phyloP scores from a whole-genome alignment of 169 alveolate species.

The Plasmodium cynomolgi region DNA sequence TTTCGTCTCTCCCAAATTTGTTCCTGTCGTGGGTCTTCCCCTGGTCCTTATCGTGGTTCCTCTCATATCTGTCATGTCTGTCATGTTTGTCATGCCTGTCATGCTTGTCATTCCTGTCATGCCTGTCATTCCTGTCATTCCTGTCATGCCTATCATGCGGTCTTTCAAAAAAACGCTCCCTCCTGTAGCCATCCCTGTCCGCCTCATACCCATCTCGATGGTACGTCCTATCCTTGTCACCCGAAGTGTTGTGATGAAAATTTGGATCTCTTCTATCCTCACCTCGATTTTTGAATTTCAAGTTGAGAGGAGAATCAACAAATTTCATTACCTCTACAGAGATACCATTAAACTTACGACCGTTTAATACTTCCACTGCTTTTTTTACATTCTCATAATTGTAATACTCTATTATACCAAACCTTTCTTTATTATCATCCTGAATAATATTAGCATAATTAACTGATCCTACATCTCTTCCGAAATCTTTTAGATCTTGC shows the following conservation, averaged over 20 bases:
- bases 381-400: slow-evolving; percentile 81
- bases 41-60: not conserved
- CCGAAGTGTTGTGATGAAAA: not conserved
- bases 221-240: not conserved
- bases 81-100: no score
- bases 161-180: not conserved
- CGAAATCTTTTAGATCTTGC: slow-evolving; percentile 90
- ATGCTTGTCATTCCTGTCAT: not conserved
- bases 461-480: slow-evolving; percentile 89
- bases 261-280: not conserved
- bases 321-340: slow-evolving; percentile 75
- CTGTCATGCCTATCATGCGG: not conserved
- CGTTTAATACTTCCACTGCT: slow-evolving; percentile 84
- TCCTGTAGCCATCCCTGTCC: not conserved
- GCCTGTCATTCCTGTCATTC: not conserved
- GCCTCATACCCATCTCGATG: not conserved
- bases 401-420: slow-evolving; percentile 86
- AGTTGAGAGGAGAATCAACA: slow-evolving; percentile 1
- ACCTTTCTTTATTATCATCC: slow-evolving; percentile 73
- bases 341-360: slow-evolving; percentile 78
- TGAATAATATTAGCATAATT: slow-evolving; percentile 85
- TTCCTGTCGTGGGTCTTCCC: not conserved
- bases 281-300: not conserved
- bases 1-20: not conserved
- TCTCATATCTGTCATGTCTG: not conserved